These are phyloP conservation scores for Rutstroemia sp. DNA, from an alignment of 2,329 filamentous ascomycete genomes.

Conservation along the genomic window DNA sequence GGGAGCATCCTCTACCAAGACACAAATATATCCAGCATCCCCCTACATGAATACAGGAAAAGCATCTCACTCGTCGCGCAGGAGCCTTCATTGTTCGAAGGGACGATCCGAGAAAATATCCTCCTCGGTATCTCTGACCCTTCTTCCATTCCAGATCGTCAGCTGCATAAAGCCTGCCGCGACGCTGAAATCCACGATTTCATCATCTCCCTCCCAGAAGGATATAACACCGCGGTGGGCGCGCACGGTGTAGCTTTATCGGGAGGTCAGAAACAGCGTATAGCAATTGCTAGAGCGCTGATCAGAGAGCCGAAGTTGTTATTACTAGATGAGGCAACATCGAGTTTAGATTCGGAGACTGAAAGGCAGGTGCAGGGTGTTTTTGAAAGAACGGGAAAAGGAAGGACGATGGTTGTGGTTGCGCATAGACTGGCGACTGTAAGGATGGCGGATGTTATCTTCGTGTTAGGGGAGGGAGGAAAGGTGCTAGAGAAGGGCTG, in stretches of 20 bases:
- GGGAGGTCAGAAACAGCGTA: constrained; percentile 48
- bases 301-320: constrained; percentile 44
- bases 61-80: constrained; percentile 66
- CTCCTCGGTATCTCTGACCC: constrained; percentile 49
- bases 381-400: constrained; percentile 55
- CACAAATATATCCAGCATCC: constrained; percentile 48
- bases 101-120: constrained; percentile 62
- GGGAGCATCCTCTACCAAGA: constrained; percentile 61
- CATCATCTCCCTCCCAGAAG: constrained; percentile 22
- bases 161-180: constrained; percentile 39
- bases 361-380: constrained; percentile 55
- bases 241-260: constrained; percentile 39
- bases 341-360: constrained; percentile 46
- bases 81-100: constrained; percentile 59
- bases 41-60: constrained; percentile 56
- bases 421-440: constrained; percentile 72
- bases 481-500: constrained; percentile 24
- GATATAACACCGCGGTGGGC: constrained; percentile 41
- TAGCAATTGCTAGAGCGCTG: constrained; percentile 47
- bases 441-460: constrained; percentile 50
- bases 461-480: constrained; percentile 23
- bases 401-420: constrained; percentile 69
- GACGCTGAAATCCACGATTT: constrained; percentile 47
- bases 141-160: constrained; percentile 35
- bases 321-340: constrained; percentile 53